A percentile compares a stretch with the other conserved stretches of the same genome.
Evolutionary conservation across 2,329 filamentous ascomycete genomes (phyloP).

Genomic region (Canariomyces notabilis): DNA sequence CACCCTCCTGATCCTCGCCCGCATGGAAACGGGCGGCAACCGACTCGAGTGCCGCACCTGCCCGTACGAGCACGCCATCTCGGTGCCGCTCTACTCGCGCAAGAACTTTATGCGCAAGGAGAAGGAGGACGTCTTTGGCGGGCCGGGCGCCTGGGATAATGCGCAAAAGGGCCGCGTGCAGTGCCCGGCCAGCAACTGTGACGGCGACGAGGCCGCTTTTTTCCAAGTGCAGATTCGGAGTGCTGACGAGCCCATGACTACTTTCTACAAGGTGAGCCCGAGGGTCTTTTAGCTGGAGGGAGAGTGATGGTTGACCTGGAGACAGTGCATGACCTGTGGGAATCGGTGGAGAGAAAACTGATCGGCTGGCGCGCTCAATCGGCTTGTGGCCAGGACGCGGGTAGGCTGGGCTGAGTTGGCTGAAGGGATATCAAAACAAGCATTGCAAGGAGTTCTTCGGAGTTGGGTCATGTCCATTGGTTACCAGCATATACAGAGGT

Average conservation of each 20-base stretch:
- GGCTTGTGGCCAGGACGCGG: too few species aligned
- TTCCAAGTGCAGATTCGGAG: slow-evolving; percentile 97
- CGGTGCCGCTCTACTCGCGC: slow-evolving; percentile 72
- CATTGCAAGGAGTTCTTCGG: slow-evolving; percentile 30
- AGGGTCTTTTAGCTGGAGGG: neutral
- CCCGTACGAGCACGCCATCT: slow-evolving; percentile 83
- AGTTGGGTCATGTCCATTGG: neutral
- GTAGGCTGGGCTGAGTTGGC: neutral
- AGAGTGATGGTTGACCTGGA: slow-evolving; percentile 3
- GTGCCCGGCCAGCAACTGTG: slow-evolving; percentile 76
- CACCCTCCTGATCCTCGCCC: slow-evolving; percentile 74
- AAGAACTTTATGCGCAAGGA: slow-evolving; percentile 83
- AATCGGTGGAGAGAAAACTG: slow-evolving; percentile 63
- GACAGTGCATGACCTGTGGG: slow-evolving; percentile 61
- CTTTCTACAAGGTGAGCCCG: slow-evolving; percentile 74
- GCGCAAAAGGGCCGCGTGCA: slow-evolving; percentile 78
- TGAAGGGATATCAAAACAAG: neutral
- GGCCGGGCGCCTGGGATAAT: slow-evolving; percentile 83
- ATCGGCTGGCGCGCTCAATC: too few species aligned
- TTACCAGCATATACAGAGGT: neutral
- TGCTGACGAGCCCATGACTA: slow-evolving; percentile 98
- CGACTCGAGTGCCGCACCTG: slow-evolving; percentile 94
- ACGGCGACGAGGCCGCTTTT: slow-evolving; percentile 82
- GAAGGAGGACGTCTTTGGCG: slow-evolving; percentile 84
- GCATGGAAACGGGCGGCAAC: slow-evolving; percentile 57